Conservation (phyloP, 2,329 filamentous ascomycete species). For the Colletotrichum coccodes region DNA sequence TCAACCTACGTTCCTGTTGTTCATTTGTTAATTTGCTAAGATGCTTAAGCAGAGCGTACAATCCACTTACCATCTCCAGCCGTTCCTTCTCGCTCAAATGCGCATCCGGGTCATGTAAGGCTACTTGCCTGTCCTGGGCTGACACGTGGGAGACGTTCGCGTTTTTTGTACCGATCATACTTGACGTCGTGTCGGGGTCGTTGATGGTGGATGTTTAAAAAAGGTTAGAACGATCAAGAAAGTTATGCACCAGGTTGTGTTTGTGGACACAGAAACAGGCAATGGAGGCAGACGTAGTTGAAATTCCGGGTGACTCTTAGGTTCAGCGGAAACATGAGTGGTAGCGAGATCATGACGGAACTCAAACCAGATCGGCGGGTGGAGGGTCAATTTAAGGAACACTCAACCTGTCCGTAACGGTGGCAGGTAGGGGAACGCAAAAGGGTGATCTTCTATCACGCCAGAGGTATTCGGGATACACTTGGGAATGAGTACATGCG, state of each 20-base stretch:
- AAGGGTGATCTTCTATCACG: background rate
- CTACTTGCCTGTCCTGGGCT: background rate
- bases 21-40: background rate
- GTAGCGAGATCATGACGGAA: background rate
- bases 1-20: background rate
- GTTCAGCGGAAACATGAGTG: background rate
- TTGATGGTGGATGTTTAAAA: too few relatives aligned
- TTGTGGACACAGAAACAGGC: background rate
- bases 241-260: too few relatives aligned
- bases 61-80: background rate
- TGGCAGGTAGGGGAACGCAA: background rate
- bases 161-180: background rate
- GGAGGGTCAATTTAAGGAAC: slow-evolving; percentile 2
- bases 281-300: too few relatives aligned
- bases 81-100: background rate
- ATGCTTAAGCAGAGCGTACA: background rate
- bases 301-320: background rate
- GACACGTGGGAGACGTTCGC: background rate
- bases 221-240: background rate
- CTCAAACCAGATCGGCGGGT: background rate
- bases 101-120: background rate
- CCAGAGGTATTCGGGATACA: slow-evolving; percentile 1
- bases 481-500: background rate
- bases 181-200: too few relatives aligned
- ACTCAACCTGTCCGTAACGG: background rate